phyloP scores from a whole-genome alignment of 2,329 filamentous ascomycete genomes.

The Sclerotinia trifoliorum region DNA sequence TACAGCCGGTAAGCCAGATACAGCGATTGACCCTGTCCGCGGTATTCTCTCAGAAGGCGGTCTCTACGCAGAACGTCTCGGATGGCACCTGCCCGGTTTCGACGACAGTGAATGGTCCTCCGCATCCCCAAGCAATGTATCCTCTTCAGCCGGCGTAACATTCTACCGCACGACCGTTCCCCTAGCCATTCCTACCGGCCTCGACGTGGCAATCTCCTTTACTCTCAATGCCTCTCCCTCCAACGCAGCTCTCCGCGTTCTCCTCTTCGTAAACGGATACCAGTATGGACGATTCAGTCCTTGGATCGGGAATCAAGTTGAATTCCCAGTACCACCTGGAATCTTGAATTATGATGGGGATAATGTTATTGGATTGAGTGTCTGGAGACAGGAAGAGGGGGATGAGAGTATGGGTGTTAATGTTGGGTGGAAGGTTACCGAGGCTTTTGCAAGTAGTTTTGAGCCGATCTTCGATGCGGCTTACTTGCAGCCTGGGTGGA shows the following conservation, averaged over 20 bases:
- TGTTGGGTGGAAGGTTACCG: conserved; percentile 18
- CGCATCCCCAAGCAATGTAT: conserved; percentile 38
- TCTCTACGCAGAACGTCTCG: conserved; percentile 55
- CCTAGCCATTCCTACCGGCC: conserved; percentile 50
- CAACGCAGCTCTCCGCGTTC: conserved; percentile 48
- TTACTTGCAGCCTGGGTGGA: conserved; percentile 18
- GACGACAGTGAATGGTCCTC: conserved; percentile 47
- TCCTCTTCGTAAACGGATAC: conserved; percentile 62
- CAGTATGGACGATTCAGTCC: conserved; percentile 23
- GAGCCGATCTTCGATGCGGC: conserved; percentile 18
- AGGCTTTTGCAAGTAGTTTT: conserved; percentile 21
- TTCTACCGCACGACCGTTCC: conserved; percentile 55
- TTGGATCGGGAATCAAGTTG: conserved; percentile 21
- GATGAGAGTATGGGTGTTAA: conserved; percentile 9
- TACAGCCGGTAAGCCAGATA: conserved; percentile 48
- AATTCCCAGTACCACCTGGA: conserved; percentile 23
- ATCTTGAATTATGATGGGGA: conserved; percentile 22
- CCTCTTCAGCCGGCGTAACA: conserved; percentile 51
- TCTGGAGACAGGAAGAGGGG: conserved; percentile 18
- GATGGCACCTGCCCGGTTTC: conserved; percentile 58
- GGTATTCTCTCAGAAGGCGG: conserved; percentile 58
- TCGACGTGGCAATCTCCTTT: conserved; percentile 58
- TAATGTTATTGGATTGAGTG: conserved; percentile 21
- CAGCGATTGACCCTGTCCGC: conserved; percentile 52
- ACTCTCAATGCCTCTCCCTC: conserved; percentile 47